Percentiles rank a stretch among this genome's conserved stretches.
phyloP scores from a whole-genome alignment of 805 yeast genomes.

The Saturnispora mendoncae region DNA sequence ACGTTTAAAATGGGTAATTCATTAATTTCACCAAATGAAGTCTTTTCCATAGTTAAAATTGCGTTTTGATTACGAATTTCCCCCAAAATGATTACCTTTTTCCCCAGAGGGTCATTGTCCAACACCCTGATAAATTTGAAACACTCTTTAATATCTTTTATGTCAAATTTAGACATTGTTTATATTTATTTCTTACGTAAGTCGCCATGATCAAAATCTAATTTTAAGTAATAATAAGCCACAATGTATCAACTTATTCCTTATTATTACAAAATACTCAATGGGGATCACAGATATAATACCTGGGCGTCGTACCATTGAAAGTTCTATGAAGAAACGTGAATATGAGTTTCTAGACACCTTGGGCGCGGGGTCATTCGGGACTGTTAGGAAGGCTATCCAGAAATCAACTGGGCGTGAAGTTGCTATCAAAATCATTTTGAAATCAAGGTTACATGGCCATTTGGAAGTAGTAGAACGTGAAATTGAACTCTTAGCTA shows the following conservation, averaged over 20 bases:
- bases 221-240: background rate
- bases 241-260: background rate
- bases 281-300: constrained; percentile 4
- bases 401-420: constrained; percentile 42
- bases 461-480: constrained; percentile 57
- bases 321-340: constrained; percentile 37
- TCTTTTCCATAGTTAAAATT: constrained; percentile 63
- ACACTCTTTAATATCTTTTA: constrained; percentile 17
- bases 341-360: constrained; percentile 74
- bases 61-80: constrained; percentile 52
- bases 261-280: background rate
- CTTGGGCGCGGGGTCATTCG: constrained; percentile 92
- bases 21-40: constrained; percentile 40
- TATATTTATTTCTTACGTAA: background rate
- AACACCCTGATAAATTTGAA: constrained; percentile 44
- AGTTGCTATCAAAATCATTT: constrained; percentile 83
- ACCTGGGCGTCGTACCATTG: background rate
- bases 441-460: constrained; percentile 77
- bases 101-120: constrained; percentile 55
- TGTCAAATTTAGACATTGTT: background rate
- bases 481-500: constrained; percentile 63
- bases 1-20: constrained; percentile 14
- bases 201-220: too few relatives aligned
- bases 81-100: constrained; percentile 63
- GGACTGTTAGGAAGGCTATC: constrained; percentile 76